Conservation (phyloP, 139 green algal genomes). For the Volvox africanus region DNA sequence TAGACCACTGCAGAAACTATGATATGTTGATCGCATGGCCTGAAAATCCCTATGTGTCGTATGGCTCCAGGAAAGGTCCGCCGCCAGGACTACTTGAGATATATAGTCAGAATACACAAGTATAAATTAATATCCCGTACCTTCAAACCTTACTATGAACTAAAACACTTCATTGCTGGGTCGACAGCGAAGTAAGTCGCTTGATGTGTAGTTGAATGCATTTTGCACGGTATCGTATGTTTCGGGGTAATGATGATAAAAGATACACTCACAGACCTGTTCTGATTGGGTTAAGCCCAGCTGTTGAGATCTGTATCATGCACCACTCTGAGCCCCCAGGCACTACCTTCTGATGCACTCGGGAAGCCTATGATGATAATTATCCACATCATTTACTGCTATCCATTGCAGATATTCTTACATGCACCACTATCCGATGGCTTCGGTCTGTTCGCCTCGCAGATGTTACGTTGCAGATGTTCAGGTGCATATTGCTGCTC, state of each 20-base stretch:
- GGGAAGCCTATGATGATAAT: constrained; percentile 21
- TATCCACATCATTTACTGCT: neutral
- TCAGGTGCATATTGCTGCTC: neutral
- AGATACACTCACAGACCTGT: constrained; percentile 68
- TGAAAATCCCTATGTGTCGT: too few species aligned
- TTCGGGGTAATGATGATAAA: constrained; percentile 55
- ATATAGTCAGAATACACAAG: too few species aligned
- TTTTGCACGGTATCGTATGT: neutral
- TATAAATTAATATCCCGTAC: too few species aligned
- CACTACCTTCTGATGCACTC: neutral
- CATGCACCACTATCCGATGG: constrained; percentile 88
- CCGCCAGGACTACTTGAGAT: too few species aligned
- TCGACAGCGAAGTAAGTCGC: too few species aligned
- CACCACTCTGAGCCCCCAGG: constrained; percentile 65
- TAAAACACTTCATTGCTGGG: too few species aligned
- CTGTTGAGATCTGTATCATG: constrained; percentile 58
- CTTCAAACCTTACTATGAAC: too few species aligned
- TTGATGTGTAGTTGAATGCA: too few species aligned
- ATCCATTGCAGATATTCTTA: constrained; percentile 62
- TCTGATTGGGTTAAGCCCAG: constrained; percentile 50
- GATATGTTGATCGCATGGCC: too few species aligned
- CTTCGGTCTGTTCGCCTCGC: neutral
- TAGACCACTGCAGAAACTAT: too few species aligned
- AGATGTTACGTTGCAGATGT: neutral
- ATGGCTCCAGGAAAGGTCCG: too few species aligned